phyloP scores from a whole-genome alignment of 108 stramenopile genomes.

The Poteriospumella lacustris region DNA sequence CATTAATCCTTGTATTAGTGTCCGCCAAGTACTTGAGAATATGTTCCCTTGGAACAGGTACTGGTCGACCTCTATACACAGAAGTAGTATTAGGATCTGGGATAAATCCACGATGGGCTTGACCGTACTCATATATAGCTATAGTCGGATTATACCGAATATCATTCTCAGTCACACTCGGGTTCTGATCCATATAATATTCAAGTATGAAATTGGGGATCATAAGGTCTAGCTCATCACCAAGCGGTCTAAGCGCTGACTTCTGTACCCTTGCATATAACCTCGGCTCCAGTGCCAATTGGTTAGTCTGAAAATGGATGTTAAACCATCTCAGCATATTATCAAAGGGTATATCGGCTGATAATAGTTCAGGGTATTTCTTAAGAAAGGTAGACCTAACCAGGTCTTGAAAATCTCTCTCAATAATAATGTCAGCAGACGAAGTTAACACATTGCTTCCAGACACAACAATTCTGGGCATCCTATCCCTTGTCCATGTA shows the following conservation, averaged over 20 bases:
- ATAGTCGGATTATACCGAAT: conserved; percentile 8
- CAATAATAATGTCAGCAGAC: conserved; percentile 8
- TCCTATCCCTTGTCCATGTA: conserved; percentile 7
- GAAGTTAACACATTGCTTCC: conserved; percentile 7
- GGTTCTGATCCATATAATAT: conserved; percentile 8
- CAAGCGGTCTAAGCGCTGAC: conserved; percentile 6
- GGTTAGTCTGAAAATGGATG: conserved; percentile 7
- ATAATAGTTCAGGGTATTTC: conserved; percentile 9
- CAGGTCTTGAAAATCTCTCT: conserved; percentile 7
- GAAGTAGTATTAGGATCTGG: conserved; percentile 7
- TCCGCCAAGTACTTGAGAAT: conserved; percentile 7
- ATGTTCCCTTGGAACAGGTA: conserved; percentile 7
- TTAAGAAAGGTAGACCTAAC: conserved; percentile 8
- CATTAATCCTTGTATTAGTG: conserved; percentile 8
- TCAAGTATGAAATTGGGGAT: conserved; percentile 8
- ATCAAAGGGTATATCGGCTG: conserved; percentile 7
- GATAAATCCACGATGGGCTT: conserved; percentile 7
- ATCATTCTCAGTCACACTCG: conserved; percentile 7
- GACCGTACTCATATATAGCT: conserved; percentile 7
- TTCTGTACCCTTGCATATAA: conserved; percentile 8
- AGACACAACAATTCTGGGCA: conserved; percentile 2
- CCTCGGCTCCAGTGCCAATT: conserved; percentile 6
- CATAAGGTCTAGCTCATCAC: conserved; percentile 2
- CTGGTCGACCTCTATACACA: conserved; percentile 6
- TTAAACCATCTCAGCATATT: conserved; percentile 8